Conservation (phyloP, 352 stramenopile genomes). For the Pilasporangium apinafurcum region DNA sequence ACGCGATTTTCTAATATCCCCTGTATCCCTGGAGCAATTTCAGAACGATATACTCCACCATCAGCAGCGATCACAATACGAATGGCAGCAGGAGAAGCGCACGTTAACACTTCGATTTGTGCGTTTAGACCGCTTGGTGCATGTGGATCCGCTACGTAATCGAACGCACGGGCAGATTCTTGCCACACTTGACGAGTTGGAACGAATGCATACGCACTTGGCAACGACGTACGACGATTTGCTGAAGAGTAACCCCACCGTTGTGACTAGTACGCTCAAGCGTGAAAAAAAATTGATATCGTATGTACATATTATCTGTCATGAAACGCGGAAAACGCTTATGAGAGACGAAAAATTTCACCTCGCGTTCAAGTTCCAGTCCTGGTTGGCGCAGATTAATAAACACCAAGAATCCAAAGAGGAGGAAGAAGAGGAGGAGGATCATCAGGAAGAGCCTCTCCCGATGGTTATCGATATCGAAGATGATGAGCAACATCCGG, state of each 20-base stretch:
- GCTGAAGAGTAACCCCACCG: constrained; percentile 24
- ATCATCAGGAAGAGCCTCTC: constrained; percentile 3
- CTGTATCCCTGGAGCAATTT: constrained; percentile 33
- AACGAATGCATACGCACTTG: constrained; percentile 20
- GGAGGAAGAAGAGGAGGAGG: constrained; percentile 3
- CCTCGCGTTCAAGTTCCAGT: constrained; percentile 43
- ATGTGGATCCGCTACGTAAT: constrained; percentile 22
- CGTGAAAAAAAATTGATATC: constrained; percentile 59
- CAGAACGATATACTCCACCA: constrained; percentile 25
- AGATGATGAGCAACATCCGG: background rate
- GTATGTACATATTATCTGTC: constrained; percentile 42
- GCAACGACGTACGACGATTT: constrained; percentile 30
- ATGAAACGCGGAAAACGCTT: constrained; percentile 20
- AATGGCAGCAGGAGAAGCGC: constrained; percentile 16
- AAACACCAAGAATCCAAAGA: background rate
- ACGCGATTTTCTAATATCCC: constrained; percentile 45
- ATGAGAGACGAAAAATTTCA: constrained; percentile 37
- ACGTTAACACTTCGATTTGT: constrained; percentile 55
- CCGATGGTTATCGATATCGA: constrained; percentile 21
- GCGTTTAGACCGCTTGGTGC: constrained; percentile 29
- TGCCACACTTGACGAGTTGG: constrained; percentile 32
- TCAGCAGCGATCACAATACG: constrained; percentile 6
- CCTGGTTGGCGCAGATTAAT: constrained; percentile 28
- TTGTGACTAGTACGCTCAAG: constrained; percentile 34
- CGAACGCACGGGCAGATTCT: constrained; percentile 44